Percentiles rank a stretch among this genome's conserved stretches.
phyloP scores from a whole-genome alignment of 1,284 basidiomycete species.

The Ceratobasidium sp. region DNA sequence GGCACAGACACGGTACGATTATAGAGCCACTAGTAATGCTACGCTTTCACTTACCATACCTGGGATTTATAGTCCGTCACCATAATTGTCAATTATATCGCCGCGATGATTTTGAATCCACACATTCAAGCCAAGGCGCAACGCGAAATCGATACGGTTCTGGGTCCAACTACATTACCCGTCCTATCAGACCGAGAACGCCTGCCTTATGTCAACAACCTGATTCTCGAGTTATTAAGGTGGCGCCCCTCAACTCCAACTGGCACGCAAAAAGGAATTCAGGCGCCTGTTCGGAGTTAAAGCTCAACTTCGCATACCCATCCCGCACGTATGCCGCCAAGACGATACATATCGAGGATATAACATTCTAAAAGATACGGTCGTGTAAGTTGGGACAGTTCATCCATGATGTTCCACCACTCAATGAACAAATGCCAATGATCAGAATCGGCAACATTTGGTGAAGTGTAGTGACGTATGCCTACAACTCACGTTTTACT shows the following conservation, averaged over 20 bases:
- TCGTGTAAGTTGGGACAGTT: constrained; percentile 10
- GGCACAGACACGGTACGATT: constrained; percentile 9
- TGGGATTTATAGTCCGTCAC: background rate
- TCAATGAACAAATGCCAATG: background rate
- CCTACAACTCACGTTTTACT: too few species aligned
- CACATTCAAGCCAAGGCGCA: constrained; percentile 21
- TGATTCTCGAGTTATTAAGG: constrained; percentile 35
- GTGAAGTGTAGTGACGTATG: background rate
- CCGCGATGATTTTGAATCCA: constrained; percentile 38
- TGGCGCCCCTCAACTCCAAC: constrained; percentile 28
- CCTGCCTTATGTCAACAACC: constrained; percentile 26
- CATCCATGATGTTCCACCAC: background rate
- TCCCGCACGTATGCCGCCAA: constrained; percentile 48
- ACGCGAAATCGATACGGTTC: too few species aligned
- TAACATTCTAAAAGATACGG: constrained; percentile 49
- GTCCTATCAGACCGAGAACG: constrained; percentile 13
- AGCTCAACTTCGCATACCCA: constrained; percentile 42
- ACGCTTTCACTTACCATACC: background rate
- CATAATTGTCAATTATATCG: constrained; percentile 1
- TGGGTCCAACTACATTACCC: constrained; percentile 16
- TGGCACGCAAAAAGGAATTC: constrained; percentile 14
- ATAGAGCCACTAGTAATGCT: background rate
- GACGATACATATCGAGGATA: constrained; percentile 51
- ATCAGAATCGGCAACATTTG: constrained; percentile 13
- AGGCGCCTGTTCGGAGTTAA: too few species aligned